Conservation (phyloP, 768 basidiomycete genomes). For the Macrolepiota albuminosa region DNA sequence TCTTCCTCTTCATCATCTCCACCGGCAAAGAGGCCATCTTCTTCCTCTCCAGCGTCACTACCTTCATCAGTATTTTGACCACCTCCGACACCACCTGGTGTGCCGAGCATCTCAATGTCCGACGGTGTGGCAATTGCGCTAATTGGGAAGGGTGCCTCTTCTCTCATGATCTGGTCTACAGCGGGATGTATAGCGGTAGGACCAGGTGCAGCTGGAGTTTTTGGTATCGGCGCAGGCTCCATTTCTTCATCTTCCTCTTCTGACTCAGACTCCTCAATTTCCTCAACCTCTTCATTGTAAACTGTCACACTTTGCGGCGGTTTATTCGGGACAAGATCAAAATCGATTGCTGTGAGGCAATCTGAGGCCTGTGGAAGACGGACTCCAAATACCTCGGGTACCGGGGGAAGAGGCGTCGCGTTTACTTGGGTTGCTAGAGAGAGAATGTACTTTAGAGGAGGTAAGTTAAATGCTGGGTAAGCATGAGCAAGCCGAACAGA, state of each 20-base stretch:
- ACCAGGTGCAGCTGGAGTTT: conserved; percentile 20
- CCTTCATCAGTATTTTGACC: conserved; percentile 47
- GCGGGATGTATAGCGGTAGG: conserved; percentile 23
- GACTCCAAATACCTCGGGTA: conserved; percentile 87
- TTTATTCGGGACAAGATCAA: conserved; percentile 82
- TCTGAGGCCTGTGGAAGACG: conserved; percentile 69
- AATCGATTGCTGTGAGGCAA: conserved; percentile 76
- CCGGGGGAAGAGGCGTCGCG: conserved; percentile 70
- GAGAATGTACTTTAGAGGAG: conserved; percentile 54
- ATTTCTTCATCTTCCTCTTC: conserved; percentile 68
- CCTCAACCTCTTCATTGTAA: conserved; percentile 79
- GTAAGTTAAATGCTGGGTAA: neutral
- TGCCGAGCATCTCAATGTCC: conserved; percentile 64
- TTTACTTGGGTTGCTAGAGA: conserved; percentile 84
- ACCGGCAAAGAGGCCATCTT: conserved; percentile 73
- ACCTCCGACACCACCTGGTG: conserved; percentile 31
- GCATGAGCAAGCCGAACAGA: conserved; percentile 25
- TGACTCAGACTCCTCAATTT: conserved; percentile 71
- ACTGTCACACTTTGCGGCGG: conserved; percentile 73
- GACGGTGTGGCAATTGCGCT: conserved; percentile 59
- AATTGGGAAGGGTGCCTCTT: conserved; percentile 54
- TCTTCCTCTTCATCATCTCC: conserved; percentile 75
- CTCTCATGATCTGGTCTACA: conserved; percentile 32
- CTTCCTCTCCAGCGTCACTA: conserved; percentile 71
- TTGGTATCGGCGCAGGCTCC: conserved; percentile 57